Conservation (phyloP, 768 basidiomycete species). For the Agrocybe chaxingu region DNA sequence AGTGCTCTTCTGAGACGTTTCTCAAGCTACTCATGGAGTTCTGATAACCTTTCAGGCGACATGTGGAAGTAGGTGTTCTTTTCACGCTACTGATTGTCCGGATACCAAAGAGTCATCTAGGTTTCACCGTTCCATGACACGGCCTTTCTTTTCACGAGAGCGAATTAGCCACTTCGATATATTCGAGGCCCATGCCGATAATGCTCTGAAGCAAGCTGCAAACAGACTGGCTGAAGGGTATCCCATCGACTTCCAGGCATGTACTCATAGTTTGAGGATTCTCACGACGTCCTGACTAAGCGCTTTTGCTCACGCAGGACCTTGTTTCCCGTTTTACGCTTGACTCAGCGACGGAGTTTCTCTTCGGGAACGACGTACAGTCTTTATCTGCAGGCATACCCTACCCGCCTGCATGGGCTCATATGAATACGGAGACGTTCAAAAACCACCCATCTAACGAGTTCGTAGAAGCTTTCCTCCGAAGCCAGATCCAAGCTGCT, state of each 20-base stretch:
- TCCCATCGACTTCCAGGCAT: not conserved
- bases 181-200: conserved; percentile 7
- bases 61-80: conserved; percentile 9
- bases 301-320: conserved; percentile 19
- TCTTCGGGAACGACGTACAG: conserved; percentile 40
- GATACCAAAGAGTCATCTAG: not conserved
- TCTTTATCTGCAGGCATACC: conserved; percentile 46
- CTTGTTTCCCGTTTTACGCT: conserved; percentile 49
- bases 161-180: conserved; percentile 8
- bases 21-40: not conserved
- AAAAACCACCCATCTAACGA: conserved; percentile 21
- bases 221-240: not conserved
- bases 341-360: conserved; percentile 58
- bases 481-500: conserved; percentile 37
- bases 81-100: not conserved
- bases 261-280: too few relatives aligned
- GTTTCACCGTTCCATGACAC: conserved; percentile 12
- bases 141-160: conserved; percentile 11
- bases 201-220: not conserved
- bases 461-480: conserved; percentile 47
- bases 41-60: not conserved
- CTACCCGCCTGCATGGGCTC: conserved; percentile 31
- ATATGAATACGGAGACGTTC: conserved; percentile 7
- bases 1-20: not conserved
- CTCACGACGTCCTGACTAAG: conserved; percentile 5